Evolutionary conservation across 345 rosid genomes (phyloP), one percentile per base, ranked within the genome.

Genomic region (Anastatica hierochuntica): DNA sequence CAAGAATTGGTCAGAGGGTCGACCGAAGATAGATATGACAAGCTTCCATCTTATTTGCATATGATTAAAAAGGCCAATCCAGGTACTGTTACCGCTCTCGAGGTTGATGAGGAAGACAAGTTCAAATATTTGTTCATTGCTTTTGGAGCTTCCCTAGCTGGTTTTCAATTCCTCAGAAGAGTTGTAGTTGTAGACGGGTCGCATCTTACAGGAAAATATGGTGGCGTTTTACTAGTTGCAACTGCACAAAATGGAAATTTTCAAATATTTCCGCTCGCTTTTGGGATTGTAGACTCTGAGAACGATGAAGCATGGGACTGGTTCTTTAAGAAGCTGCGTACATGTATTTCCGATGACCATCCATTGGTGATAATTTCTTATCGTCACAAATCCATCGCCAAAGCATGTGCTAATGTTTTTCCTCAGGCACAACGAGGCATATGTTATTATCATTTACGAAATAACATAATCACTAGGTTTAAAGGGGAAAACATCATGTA

Each of bases 21-120:
- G 6, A 1, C 14, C 1, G 17, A 36, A 36, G 40, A 38, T 14
- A 8, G 18, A 8, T 45, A 45, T 14, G 34, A 14, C 1, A 47
- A 27, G 1, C 0, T 47, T 1, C 14, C 5, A 0, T 4, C 20
- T 2, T 47, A 47, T 27, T 27, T 27, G 16, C 35, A 26, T 14
- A 0, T 2, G 3, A 10, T 27, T 1, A 0, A 29, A 5, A 10
- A 9, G 14, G 8, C 9, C 0, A 47, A 47, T 15, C 9, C 0
- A 0, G 10, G 1, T 5, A 47, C 9, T 5, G 5, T 10, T 6
- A 15, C 10, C 3, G 13, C 2, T 0, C 6, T 29, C 15, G 14
- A 4, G 26, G 3, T 2, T 1, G 23, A 47, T 15, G 21, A 9
- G 0, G 1, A 29, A 0, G 10, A 15, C 1, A 1, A 0, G 1